A percentile compares a stretch with the other conserved stretches of the same genome.
Conservation (phyloP, 345 rosid species). For the Sonneratia alba region DNA sequence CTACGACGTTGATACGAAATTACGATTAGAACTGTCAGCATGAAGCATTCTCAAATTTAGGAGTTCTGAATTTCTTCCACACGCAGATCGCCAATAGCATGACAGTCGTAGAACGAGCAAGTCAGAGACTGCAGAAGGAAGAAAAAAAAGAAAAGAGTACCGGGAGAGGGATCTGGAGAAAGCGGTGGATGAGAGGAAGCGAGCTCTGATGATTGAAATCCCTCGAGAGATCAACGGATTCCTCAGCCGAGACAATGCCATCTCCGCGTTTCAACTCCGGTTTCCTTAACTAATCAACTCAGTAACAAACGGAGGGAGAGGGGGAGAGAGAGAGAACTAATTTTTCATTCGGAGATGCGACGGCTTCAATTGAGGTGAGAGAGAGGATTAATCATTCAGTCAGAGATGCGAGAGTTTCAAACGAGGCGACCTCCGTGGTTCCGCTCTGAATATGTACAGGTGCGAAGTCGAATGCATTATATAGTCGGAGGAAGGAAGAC, state of each 20-base stretch:
- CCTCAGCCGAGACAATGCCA: slow-evolving; percentile 91
- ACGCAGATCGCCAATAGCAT: not conserved
- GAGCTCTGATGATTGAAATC: slow-evolving; percentile 52
- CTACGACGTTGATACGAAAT: not conserved
- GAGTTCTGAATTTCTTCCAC: not conserved
- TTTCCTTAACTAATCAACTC: not conserved
- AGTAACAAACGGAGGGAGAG: not conserved
- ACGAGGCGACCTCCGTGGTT: not conserved
- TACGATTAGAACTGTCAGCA: not conserved
- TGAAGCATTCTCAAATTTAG: not conserved
- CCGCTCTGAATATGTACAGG: not conserved
- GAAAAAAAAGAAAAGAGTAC: slow-evolving; percentile 21
- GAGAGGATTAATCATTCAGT: too few relatives aligned
- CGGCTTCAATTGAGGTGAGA: not conserved
- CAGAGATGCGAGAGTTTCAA: too few relatives aligned
- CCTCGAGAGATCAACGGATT: slow-evolving; percentile 50
- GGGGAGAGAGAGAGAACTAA: not conserved
- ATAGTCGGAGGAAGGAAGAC: too few relatives aligned
- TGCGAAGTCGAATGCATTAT: too few relatives aligned
- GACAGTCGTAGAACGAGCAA: not conserved
- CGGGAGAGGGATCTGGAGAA: slow-evolving; percentile 37
- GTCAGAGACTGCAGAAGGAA: not conserved
- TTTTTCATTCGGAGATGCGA: too few relatives aligned
- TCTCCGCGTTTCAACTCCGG: slow-evolving; percentile 4
- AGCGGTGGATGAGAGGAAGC: slow-evolving; percentile 40